Conservation (phyloP, 2,329 filamentous ascomycete genomes). For the Hypoxylon sp. region DNA sequence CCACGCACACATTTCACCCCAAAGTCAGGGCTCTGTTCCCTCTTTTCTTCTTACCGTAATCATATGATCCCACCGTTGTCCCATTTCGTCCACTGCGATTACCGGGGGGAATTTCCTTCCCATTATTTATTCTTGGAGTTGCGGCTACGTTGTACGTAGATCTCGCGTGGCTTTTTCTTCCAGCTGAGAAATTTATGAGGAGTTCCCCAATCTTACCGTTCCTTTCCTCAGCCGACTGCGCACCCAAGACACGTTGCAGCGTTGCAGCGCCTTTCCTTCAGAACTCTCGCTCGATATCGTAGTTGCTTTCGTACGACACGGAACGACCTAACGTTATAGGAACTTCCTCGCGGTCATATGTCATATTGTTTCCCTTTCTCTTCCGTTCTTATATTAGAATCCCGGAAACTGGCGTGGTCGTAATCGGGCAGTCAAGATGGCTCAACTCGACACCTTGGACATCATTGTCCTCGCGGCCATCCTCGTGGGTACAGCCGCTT, state of each 20-base stretch:
- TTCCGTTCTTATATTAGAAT: conserved; percentile 12
- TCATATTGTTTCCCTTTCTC: conserved; percentile 17
- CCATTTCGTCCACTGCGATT: conserved; percentile 26
- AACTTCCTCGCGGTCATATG: conserved; percentile 22
- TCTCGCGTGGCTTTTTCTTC: conserved; percentile 29
- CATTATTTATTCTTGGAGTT: conserved; percentile 30
- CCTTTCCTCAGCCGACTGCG: conserved; percentile 31
- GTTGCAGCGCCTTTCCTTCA: conserved; percentile 31
- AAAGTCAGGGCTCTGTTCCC: conserved; percentile 27
- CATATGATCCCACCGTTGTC: conserved; percentile 40
- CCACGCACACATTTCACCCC: conserved; percentile 31
- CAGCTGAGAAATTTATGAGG: conserved; percentile 37
- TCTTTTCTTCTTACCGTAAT: conserved; percentile 35
- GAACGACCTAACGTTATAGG: conserved; percentile 15
- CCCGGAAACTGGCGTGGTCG: conserved; percentile 18
- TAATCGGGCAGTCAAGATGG: conserved; percentile 73
- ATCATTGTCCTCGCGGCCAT: conserved; percentile 89
- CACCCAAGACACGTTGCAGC: conserved; percentile 41
- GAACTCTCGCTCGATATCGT: conserved; percentile 17
- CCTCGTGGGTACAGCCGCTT: conserved; percentile 88
- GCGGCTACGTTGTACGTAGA: conserved; percentile 24
- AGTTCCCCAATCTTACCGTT: conserved; percentile 42
- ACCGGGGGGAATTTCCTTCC: conserved; percentile 20
- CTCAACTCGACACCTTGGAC: conserved; percentile 96
- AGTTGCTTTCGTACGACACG: conserved; percentile 21